Percentiles rank a stretch among this genome's conserved stretches.
Evolutionary conservation across 768 basidiomycete genomes (phyloP).

Genomic region (Termitomyces sp.): DNA sequence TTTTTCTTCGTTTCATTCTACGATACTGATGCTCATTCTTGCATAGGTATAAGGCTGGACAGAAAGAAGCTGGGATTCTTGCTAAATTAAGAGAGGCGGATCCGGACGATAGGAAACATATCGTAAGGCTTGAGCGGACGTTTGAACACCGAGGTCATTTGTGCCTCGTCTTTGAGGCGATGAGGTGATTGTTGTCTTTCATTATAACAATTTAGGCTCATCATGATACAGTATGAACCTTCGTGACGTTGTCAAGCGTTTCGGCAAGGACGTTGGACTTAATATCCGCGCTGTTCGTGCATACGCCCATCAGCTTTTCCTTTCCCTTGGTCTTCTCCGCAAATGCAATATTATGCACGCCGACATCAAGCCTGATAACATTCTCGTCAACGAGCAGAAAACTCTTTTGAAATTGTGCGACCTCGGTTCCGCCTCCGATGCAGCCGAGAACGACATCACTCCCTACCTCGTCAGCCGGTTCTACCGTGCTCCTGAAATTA

Average conservation of each 20-base stretch:
- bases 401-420: slow-evolving; percentile 93
- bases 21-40: slow-evolving; percentile 3
- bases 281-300: slow-evolving; percentile 97
- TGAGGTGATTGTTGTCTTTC: slow-evolving; percentile 54
- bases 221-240: slow-evolving; percentile 80
- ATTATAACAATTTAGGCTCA: not conserved
- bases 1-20: slow-evolving; percentile 2
- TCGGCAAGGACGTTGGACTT: slow-evolving; percentile 96
- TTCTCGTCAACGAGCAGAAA: slow-evolving; percentile 93
- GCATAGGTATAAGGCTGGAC: slow-evolving; percentile 89
- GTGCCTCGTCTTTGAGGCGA: slow-evolving; percentile 91
- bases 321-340: slow-evolving; percentile 77
- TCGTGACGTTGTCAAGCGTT: slow-evolving; percentile 95
- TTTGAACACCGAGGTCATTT: slow-evolving; percentile 98
- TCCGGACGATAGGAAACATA: slow-evolving; percentile 95
- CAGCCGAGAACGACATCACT: slow-evolving; percentile 93
- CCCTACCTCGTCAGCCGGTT: slow-evolving; percentile 97
- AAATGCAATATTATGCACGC: slow-evolving; percentile 97
- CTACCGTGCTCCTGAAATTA: slow-evolving; percentile 98
- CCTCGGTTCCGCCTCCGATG: slow-evolving; percentile 94
- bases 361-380: slow-evolving; percentile 98
- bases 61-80: slow-evolving; percentile 85
- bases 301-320: slow-evolving; percentile 96
- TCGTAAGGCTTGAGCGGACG: slow-evolving; percentile 88
- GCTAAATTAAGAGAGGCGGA: slow-evolving; percentile 86